Base-by-base conservation (phyloP, 441 rosid species). In the Aquilaria agallochum region DNA sequence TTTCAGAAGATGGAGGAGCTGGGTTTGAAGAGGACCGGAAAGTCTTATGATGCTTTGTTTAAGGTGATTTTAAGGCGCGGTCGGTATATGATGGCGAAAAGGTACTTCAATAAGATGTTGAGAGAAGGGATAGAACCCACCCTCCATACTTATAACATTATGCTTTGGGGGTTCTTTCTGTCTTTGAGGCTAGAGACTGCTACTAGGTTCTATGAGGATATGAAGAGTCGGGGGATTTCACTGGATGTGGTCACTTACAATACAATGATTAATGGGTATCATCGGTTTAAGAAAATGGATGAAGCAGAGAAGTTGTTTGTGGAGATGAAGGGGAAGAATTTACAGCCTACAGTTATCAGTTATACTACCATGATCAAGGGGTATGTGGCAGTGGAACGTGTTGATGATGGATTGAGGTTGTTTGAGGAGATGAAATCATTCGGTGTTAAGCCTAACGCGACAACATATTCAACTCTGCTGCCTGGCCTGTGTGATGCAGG, bases 291-390 rank as follows among this genome's bases (percentile, higher is more conserved):
- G 78, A 85, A 72, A 72, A 88, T 90, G 84, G 91, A 83, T 2
- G 98, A 93, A 68, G 97, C 96, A 0, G 97, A 87, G 74, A 83
- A 81, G 82, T 32, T 90, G 67, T 93, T 93, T 79, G 82, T 71
- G 40, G 98, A 88, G 80, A 93, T 93, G 98, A 93, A 85, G 60
- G 93, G 76, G 56, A 86, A 79, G 70, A 67, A 85, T 60, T 71
- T 88, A 51, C 82, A 53, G 55, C 96, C 96, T 60, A 81, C 81
- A 3, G 87, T 90, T 64, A 85, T 90, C 44, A 90, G 86, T 64
- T 93, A 93, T 70, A 87, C 97, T 0, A 87, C 93, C 10, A 85
- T 87, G 96, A 87, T 93, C 55, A 93, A 93, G 77, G 96, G 96
- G 33, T 91, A 83, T 74, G 75, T 83, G 59, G 79, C 76, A 0